Base-by-base conservation (phyloP, 805 yeast genomes). In the Metschnikowia aberdeeniae region DNA sequence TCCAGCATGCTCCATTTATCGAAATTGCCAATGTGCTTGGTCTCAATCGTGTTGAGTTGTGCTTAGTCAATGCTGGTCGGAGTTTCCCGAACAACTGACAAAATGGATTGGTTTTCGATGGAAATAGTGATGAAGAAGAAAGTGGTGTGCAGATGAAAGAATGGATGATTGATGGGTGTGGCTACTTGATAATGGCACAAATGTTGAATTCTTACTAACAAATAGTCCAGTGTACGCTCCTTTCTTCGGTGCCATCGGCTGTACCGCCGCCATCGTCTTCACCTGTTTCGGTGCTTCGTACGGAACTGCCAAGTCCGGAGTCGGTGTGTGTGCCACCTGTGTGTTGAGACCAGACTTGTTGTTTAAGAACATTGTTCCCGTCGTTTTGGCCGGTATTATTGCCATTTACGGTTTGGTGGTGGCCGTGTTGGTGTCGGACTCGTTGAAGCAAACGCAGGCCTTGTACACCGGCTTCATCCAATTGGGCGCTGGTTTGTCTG, bases 291-390 rank as follows among this genome's bases (percentile, higher is more conserved):
- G 99, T 77, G 98, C 99, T 62, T 88, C 97, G 46, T 90, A 90
- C 72, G 99, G 99, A 77, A 92, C 98, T 56, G 99, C 99, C 64
- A 92, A 92, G 73, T 86, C 97, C 22, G 99, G 99, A 77, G 96
- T 93, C 56, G 99, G 98, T 82, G 90, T 92, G 67, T 92, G 97
- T 76, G 99, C 96, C 66, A 89, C 97, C 56, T 86, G 96, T 73
- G 97, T 90, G 51, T 77, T 92, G 67, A 88, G 97, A 84, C 99
- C 99, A 57, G 99, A 92, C 68, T 79, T 90, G 67, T 75, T 90
- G 65, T 90, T 92, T 60, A 89, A 83, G 75, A 87, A 87, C 75
- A 84, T 90, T 61, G 96, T 92, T 51, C 99, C 99, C 54, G 97
- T 93, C 59, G 82, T 92, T 75, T 92, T 92, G 97, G 97, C 98